Evolutionary conservation across 2,329 filamentous ascomycete genomes (phyloP), one percentile per base, ranked within the genome.

Genomic region (Venturia asperata): DNA sequence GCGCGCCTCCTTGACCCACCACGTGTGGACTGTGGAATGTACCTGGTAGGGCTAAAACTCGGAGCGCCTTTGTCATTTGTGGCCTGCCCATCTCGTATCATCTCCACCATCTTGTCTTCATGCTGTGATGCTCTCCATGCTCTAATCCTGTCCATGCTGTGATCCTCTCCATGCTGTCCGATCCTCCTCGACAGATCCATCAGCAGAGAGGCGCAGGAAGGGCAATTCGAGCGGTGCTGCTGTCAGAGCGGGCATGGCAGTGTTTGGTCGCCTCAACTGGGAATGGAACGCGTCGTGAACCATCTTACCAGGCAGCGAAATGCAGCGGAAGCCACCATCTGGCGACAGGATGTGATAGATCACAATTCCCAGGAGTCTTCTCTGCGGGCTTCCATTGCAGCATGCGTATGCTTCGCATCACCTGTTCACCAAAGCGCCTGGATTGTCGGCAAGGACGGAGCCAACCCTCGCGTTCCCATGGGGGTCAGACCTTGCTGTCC

Each of bases 311-410:
- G 49, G 49, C 30, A 17, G 49, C 30, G 6, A 34, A 34, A 55
- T 52, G 21, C 47, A 27, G 11, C 21, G 21, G 6, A 34, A 34
- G 24, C 49, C 49, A 56, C 49, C n/a, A 56, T 56, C 49, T 56
- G 49, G 11, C 27, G 49, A 10, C 17, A 34, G 24, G 37, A 37
- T 58, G 30, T 58, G 52, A 58, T 21, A 58, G 15, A 58, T 58
- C 30, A 37, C 30, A 37, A 9, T 52, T 10, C 2, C 21, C 7
- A 10, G 27, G 52, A 1, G 17, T 10, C 39, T 15, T 24, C 37
- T 56, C 52, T 37, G 17, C 52, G 52, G 52, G 24, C 49, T 58
- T 58, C 17, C 15, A 55, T 55, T 39, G 30, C 30, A 37, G 49
- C 49, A 55, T 47, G 27, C 15, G 24, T 11, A 55, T 47, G 13